Evolutionary conservation across 2,329 filamentous ascomycete species (phyloP), one percentile per base, ranked within the genome.

Genomic region (Aschersonia sp.): DNA sequence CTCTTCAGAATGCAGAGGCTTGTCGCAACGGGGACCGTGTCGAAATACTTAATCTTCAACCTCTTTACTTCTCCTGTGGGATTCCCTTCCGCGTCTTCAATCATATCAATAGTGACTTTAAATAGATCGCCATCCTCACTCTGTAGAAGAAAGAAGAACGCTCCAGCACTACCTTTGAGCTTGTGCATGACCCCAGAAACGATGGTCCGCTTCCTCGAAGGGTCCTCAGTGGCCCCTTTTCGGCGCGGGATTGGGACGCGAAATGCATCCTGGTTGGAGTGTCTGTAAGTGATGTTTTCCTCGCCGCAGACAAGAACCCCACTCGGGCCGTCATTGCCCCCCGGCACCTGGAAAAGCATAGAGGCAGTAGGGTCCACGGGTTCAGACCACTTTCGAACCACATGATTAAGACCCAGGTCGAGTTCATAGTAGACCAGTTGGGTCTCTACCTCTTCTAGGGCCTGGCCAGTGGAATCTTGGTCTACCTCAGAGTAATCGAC

Each of bases 111-210:
- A 0, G 84, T 96, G 45, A 97, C 77, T 63, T 97, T 97, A 75
- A 98, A 97, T 5, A 98, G 72, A 63, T 98, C 94, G n/a, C 92
- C 92, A 62, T 98, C 94, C 50, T 98, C 92, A 0, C 86, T 89
- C 62, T 99, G 92, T 1, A 98, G 70, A 3, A 99, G 77, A 62
- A 97, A 95, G 71, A 98, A 99, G 69, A 98, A 98, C 2, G 89
- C 89, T 31, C 89, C 89, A 5, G 73, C 74, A 50, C 74, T 82
- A 51, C 80, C 79, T 58, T 92, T 91, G 62, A 96, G 82, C 64
- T 94, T 94, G 68, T 98, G 92, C 81, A 97, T 91, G n/a, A 95
- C 89, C 45, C 92, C 92, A 3, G 86, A 78, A 2, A 91, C 82
- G 50, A 98, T 92, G 32, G 73, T 81, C 31, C 92, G 83, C 64